phyloP scores from a whole-genome alignment of 2,329 filamentous ascomycete genomes.

The Sarocladiaceae sp. region DNA sequence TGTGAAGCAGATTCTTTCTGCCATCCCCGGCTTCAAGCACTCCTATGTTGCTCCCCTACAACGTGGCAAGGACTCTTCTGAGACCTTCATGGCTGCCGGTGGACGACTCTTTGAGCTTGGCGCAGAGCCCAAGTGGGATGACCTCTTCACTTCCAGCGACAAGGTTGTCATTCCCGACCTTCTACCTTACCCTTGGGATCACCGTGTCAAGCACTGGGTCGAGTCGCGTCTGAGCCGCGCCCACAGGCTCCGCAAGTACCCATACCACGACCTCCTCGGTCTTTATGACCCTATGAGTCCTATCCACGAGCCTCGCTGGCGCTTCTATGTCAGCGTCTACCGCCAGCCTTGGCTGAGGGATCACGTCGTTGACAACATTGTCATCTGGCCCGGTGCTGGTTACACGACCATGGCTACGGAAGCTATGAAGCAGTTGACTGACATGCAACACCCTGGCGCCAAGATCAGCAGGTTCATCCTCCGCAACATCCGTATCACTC shows the following conservation, averaged over 20 bases:
- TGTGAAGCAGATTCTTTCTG: constrained; percentile 27
- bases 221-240: constrained; percentile 23
- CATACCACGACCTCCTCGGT: constrained; percentile 33
- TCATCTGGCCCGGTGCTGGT: constrained; percentile 22
- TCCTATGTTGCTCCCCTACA: background rate
- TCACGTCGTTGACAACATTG: constrained; percentile 26
- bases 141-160: no score
- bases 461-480: constrained; percentile 6
- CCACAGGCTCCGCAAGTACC: constrained; percentile 22
- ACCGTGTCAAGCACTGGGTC: constrained; percentile 25
- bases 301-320: constrained; percentile 13
- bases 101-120: background rate
- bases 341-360: constrained; percentile 37
- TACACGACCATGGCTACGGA: constrained; percentile 25
- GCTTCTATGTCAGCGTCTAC: constrained; percentile 15
- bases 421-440: constrained; percentile 3
- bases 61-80: background rate
- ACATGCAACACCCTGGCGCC: constrained; percentile 11
- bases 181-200: constrained; percentile 31
- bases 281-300: constrained; percentile 2
- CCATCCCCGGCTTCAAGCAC: constrained; percentile 3
- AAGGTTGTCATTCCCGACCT: constrained; percentile 23
- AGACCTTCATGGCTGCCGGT: background rate
- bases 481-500: constrained; percentile 1
- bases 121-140: no score